Base-by-base conservation (phyloP, 805 yeast species). In the Candida taoyuanica region DNA sequence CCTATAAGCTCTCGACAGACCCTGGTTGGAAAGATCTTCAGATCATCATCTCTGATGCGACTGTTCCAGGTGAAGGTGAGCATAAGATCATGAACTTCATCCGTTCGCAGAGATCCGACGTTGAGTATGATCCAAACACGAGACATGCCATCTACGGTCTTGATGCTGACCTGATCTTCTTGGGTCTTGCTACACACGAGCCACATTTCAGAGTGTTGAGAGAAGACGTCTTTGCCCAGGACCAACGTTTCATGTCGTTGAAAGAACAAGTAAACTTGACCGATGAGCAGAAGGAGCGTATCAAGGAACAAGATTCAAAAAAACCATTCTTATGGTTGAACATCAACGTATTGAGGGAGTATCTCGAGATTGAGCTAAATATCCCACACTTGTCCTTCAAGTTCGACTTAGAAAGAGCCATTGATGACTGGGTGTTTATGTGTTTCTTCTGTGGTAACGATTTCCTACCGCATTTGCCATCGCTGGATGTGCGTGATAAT, bases 371-470 rank as follows among this genome's bases (percentile, higher is more conserved):
- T 12, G 99, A 93, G 62, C 70, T 93, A 34, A 70, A 68, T 40
- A 76, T 84, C 20, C 85, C 88, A 4, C 71, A 80, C 28, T 56
- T 82, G 15, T 74, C 86, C 2, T 81, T 85, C 54, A 73, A 77
- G 16, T 88, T 82, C 63, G 97, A 93, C 58, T 61, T 89, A 37
- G 99, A 93, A 64, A 71, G 98, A 42, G 97, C 98, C 2, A 81
- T 93, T 44, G 99, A 93, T 58, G 99, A 93, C 63, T 93, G 98
- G 98, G 87, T 93, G 13, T 93, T 93, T 50, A 83, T 93, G 89
- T 91, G 98, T 73, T 93, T 93, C 68, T 93, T 93, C 58, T 94
- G 91, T 47, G 99, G 99, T 62, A 93, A 93, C 58, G 99, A 93
- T 76, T 93, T 93, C 71, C 67, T 93, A 53, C 99, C 99, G 1